Conservation (phyloP, 768 basidiomycete genomes). For the Bullera alba region DNA sequence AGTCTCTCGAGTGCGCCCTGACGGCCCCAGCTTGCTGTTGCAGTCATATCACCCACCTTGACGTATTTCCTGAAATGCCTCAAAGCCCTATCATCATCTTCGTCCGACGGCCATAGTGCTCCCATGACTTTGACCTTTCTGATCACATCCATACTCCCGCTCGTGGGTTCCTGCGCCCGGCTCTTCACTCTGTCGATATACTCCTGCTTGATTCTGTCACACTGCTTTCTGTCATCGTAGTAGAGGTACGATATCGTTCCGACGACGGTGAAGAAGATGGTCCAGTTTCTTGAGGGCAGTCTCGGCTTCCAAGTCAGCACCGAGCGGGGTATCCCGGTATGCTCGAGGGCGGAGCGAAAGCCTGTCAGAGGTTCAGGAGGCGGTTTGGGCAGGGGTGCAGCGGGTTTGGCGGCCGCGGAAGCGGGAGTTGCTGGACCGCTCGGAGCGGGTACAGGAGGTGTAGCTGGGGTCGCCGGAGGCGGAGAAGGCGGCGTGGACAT, state of each 20-base stretch:
- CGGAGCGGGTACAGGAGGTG: neutral
- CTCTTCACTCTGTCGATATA: conserved; percentile 75
- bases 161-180: conserved; percentile 63
- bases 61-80: conserved; percentile 93
- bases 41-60: conserved; percentile 58
- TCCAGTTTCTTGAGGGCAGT: conserved; percentile 86
- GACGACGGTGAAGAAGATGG: conserved; percentile 78
- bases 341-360: conserved; percentile 40
- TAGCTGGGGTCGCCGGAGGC: neutral
- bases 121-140: conserved; percentile 81
- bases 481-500: neutral
- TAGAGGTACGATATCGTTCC: conserved; percentile 65
- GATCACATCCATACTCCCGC: conserved; percentile 54
- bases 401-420: neutral
- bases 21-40: conserved; percentile 28
- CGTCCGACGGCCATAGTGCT: conserved; percentile 88
- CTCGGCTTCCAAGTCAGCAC: conserved; percentile 79
- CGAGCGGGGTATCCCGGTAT: conserved; percentile 58
- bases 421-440: conserved; percentile 1
- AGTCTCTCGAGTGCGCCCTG: neutral
- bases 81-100: conserved; percentile 74
- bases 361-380: conserved; percentile 30
- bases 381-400: conserved; percentile 7
- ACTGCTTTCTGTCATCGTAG: conserved; percentile 77
- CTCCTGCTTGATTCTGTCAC: conserved; percentile 64